Conservation (phyloP, 768 basidiomycete genomes). For the Lactarius sp. region DNA sequence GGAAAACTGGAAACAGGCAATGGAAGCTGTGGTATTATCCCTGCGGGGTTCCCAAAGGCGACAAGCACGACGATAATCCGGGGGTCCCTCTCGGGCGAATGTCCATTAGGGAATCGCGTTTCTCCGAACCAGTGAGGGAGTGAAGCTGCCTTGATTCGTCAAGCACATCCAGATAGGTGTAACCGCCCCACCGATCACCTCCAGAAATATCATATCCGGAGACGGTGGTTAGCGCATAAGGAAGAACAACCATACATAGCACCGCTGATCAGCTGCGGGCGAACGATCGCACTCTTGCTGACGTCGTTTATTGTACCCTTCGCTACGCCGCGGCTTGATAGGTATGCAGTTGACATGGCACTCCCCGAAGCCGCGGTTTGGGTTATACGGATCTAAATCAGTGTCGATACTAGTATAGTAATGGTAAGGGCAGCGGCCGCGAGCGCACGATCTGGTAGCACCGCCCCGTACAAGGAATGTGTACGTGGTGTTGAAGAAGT, state of each 20-base stretch:
- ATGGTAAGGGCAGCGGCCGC: constrained; percentile 94
- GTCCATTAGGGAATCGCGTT: constrained; percentile 34
- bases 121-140: constrained; percentile 95
- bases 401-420: constrained; percentile 81
- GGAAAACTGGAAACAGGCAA: constrained; percentile 68
- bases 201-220: constrained; percentile 75
- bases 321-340: constrained; percentile 81
- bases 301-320: constrained; percentile 69
- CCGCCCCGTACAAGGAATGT: constrained; percentile 82
- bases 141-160: constrained; percentile 75
- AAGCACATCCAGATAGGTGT: constrained; percentile 63
- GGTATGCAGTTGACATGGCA: constrained; percentile 92
- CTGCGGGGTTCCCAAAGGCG: too few species aligned
- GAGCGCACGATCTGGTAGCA: constrained; percentile 95
- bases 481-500: constrained; percentile 75
- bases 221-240: constrained; percentile 59
- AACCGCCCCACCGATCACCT: constrained; percentile 78
- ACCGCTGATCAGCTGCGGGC: constrained; percentile 71
- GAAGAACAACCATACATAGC: constrained; percentile 66
- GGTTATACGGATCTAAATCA: constrained; percentile 91
- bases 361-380: constrained; percentile 80
- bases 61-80: too few species aligned
- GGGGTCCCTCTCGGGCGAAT: too few species aligned
- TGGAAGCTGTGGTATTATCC: constrained; percentile 48
- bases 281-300: constrained; percentile 71